These are phyloP conservation scores for Geoglossum glabrum DNA, from an alignment of 495 filamentous ascomycete genomes.

Conservation along the genomic window DNA sequence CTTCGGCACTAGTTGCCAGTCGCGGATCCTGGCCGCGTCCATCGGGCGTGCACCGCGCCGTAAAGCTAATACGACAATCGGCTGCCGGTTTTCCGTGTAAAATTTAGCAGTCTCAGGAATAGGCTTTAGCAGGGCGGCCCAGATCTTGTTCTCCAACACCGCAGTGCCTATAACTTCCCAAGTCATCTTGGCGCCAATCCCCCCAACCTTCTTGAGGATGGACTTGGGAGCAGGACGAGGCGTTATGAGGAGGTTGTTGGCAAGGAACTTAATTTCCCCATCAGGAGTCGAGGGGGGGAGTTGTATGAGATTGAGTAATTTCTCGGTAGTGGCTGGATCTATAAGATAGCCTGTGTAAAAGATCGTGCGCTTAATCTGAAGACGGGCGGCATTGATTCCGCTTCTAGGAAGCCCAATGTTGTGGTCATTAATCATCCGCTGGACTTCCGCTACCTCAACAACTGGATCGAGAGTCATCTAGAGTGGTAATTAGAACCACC, in stretches of 20 bases:
- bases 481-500: neutral
- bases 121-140: slow-evolving; percentile 64
- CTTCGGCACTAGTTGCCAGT: slow-evolving; percentile 59
- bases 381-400: slow-evolving; percentile 16
- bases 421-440: slow-evolving; percentile 75
- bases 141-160: slow-evolving; percentile 56
- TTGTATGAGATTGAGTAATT: slow-evolving; percentile 44
- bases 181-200: slow-evolving; percentile 55
- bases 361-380: slow-evolving; percentile 65
- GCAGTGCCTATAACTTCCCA: slow-evolving; percentile 70
- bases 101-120: slow-evolving; percentile 39
- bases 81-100: slow-evolving; percentile 47
- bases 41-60: slow-evolving; percentile 47
- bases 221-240: slow-evolving; percentile 43
- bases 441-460: slow-evolving; percentile 64
- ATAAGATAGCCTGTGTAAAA: slow-evolving; percentile 94
- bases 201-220: slow-evolving; percentile 65
- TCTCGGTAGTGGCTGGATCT: slow-evolving; percentile 41
- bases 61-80: slow-evolving; percentile 21
- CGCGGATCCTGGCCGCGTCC: slow-evolving; percentile 63
- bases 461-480: slow-evolving; percentile 57
- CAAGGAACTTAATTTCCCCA: slow-evolving; percentile 57
- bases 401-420: slow-evolving; percentile 33
- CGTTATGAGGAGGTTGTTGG: slow-evolving; percentile 78
- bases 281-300: slow-evolving; percentile 35